Conservation (phyloP, 805 yeast genomes). For the Spathaspora boniae region DNA sequence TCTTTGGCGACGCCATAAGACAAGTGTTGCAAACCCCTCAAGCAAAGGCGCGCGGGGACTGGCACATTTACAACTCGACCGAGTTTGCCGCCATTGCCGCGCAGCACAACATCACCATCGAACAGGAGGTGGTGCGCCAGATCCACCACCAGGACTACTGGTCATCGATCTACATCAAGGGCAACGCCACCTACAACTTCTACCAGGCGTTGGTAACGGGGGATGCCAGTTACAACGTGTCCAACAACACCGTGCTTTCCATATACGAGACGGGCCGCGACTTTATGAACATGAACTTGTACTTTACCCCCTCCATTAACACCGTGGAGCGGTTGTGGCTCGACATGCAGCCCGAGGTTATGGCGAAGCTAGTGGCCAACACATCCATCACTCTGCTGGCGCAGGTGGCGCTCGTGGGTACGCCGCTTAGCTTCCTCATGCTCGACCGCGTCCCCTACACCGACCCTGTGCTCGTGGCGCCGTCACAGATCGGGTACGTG, state of each 20-base stretch:
- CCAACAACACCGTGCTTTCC: slow-evolving; percentile 30
- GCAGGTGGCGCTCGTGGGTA: slow-evolving; percentile 11
- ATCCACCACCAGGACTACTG: slow-evolving; percentile 59
- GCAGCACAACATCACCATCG: slow-evolving; percentile 21
- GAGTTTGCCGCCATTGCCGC: slow-evolving; percentile 28
- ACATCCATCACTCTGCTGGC: slow-evolving; percentile 13
- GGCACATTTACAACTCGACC: slow-evolving; percentile 31
- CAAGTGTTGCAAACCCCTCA: slow-evolving; percentile 21
- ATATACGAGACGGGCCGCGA: slow-evolving; percentile 62
- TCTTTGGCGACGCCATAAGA: slow-evolving; percentile 47
- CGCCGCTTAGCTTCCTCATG: slow-evolving; percentile 31
- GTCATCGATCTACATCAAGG: slow-evolving; percentile 54
- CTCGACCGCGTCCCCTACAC: slow-evolving; percentile 50
- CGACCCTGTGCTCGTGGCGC: slow-evolving; percentile 55
- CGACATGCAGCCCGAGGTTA: slow-evolving; percentile 19
- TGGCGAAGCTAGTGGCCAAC: slow-evolving; percentile 16
- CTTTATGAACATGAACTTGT: slow-evolving; percentile 42
- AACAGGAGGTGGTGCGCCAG: slow-evolving; percentile 37
- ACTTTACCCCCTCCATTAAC: slow-evolving; percentile 39
- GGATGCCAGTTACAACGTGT: slow-evolving; percentile 24
- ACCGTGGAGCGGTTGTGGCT: slow-evolving; percentile 32
- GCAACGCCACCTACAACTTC: slow-evolving; percentile 43
- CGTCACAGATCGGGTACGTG: slow-evolving; percentile 72
- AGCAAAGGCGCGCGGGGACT: slow-evolving; percentile 27
- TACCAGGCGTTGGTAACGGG: slow-evolving; percentile 38